Evolutionary conservation across 176 grass and related monocot genomes (phyloP), one percentile per base, ranked within the genome.

Genomic region (Elymus sibiricus): DNA sequence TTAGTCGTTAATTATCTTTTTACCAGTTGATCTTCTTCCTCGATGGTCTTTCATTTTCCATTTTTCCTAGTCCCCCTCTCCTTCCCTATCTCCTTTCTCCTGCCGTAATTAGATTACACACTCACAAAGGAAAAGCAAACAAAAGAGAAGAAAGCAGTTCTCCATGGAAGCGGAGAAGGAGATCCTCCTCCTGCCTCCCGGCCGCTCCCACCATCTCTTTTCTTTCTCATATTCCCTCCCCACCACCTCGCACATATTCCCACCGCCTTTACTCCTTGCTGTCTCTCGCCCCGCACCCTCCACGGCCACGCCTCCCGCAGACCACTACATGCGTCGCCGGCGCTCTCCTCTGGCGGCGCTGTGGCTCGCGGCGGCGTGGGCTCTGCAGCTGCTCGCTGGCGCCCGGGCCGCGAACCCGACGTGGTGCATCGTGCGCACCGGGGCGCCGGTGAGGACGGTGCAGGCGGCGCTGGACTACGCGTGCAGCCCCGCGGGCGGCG

Each of bases 371-470:
- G 31, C 11, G 17, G 17, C 29, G 15, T 22, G 65, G n/a, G 56
- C 37, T 22, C 19, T 58, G 11, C 9, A n/a, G 53, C 16, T 27
- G 32, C 9, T 84, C 1, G 78, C 6, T 8, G n/a, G 13, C 27
- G 16, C 47, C 43, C 12, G 60, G 70, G 29, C 16, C 3, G 84
- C 40, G 5, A 49, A 4, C 58, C 65, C 81, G 28, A 32, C 89
- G 72, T 94, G 92, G 92, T 94, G 92, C 92, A 92, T 92, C 90
- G 89, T 87, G 69, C 76, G 89, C 78, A 89, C 67, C 84, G 87
- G 71, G 5, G 87, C 84, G 49, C 12, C 44, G 28, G 25, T 70
- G 21, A 82, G 7, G 84, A 15, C 81, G 51, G 35, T 94, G 82
- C 84, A 91, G 84, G 11, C 85, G 73, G 87, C 72, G 66, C 77